Evolutionary conservation across 768 basidiomycete genomes (phyloP).

Genomic region (Suillus cothurnatus): DNA sequence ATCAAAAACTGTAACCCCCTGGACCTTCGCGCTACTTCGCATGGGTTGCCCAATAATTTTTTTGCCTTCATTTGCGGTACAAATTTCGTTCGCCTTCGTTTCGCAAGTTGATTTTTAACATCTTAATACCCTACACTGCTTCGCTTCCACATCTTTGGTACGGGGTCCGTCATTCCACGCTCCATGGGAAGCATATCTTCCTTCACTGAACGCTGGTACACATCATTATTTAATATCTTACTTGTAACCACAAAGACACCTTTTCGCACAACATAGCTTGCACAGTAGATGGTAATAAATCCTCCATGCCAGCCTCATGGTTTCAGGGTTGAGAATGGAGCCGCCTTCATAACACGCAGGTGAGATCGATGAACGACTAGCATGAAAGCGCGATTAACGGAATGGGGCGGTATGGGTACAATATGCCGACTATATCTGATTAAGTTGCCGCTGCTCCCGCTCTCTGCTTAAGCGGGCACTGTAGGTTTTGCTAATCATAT

Average conservation of each 20-base stretch:
- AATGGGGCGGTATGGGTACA: background rate
- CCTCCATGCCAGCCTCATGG: background rate
- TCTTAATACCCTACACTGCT: conserved; percentile 4
- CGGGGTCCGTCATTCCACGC: background rate
- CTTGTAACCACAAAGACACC: conserved; percentile 4
- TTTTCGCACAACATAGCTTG: conserved; percentile 1
- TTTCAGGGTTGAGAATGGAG: background rate
- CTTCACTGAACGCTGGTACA: background rate
- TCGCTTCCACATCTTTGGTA: background rate
- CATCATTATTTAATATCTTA: conserved; percentile 2
- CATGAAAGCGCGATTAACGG: background rate
- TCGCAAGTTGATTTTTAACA: background rate
- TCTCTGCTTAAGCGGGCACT: conserved; percentile 58
- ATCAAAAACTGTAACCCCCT: conserved; percentile 13
- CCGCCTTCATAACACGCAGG: background rate
- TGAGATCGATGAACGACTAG: background rate
- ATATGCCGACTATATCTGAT: background rate
- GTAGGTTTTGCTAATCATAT: conserved; percentile 75
- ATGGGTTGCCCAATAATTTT: conserved; percentile 11
- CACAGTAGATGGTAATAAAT: background rate
- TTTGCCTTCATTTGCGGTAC: conserved; percentile 20
- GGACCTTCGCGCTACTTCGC: background rate
- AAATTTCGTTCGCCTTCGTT: conserved; percentile 17
- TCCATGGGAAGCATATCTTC: background rate
- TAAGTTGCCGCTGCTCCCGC: conserved; percentile 29